A percentile compares a stretch with the other conserved stretches of the same genome.
These are phyloP conservation scores for Sclerotinia minor DNA, from an alignment of 2,329 filamentous ascomycete species.

Conservation along the genomic window DNA sequence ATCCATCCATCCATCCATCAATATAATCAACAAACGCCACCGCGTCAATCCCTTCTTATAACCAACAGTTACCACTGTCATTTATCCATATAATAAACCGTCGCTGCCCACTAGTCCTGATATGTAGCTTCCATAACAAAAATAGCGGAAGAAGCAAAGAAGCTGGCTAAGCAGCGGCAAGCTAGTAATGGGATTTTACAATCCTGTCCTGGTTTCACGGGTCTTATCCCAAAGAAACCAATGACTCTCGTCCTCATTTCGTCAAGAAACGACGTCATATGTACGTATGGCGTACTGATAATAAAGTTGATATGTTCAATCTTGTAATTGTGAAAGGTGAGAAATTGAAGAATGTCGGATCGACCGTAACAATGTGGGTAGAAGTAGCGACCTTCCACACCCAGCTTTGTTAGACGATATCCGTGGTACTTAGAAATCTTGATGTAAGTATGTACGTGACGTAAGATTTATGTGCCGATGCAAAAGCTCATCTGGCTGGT, in stretches of 20 bases:
- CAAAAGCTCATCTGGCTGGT: background rate
- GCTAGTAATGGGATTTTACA: background rate
- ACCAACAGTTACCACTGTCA: background rate
- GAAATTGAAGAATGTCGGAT: background rate
- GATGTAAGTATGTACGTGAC: background rate
- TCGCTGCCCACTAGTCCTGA: background rate
- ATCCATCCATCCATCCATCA: background rate
- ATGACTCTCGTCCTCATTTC: background rate
- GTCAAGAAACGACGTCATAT: background rate
- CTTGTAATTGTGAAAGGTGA: background rate
- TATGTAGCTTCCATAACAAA: background rate
- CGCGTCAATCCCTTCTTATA: background rate
- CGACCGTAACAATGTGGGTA: background rate
- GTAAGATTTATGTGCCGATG: conserved; percentile 14
- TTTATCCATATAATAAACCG: conserved; percentile 6
- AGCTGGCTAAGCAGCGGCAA: background rate
- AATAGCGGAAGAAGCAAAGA: background rate
- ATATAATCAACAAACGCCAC: background rate
- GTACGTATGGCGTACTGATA: background rate
- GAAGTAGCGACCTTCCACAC: background rate
- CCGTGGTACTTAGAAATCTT: background rate
- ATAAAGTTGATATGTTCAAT: conserved; percentile 3
- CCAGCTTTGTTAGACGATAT: background rate
- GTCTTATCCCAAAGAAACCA: background rate
- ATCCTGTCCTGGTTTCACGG: background rate